phyloP scores from a whole-genome alignment of 495 filamentous ascomycete species.

The Aspergillus indologenus region DNA sequence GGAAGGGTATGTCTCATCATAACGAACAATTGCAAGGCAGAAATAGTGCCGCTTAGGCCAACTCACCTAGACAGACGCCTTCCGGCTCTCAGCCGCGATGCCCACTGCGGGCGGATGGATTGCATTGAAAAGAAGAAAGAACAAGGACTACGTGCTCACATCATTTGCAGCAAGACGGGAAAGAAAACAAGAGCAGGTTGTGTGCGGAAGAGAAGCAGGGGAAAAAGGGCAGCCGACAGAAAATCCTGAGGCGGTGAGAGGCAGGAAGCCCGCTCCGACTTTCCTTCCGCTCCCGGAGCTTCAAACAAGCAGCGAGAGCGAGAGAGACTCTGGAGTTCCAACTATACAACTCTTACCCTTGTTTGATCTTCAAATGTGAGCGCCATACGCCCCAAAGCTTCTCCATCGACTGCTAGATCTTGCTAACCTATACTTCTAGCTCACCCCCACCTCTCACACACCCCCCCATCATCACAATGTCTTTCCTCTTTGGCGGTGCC shows the following conservation, averaged over 20 bases:
- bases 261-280: slow-evolving; percentile 2
- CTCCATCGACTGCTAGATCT: neutral
- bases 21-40: slow-evolving; percentile 17
- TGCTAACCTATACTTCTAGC: neutral
- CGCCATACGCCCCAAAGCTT: neutral
- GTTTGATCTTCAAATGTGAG: slow-evolving; percentile 3
- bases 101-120: slow-evolving; percentile 36
- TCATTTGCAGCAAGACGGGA: slow-evolving; percentile 9
- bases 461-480: slow-evolving; percentile 60
- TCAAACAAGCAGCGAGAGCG: slow-evolving; percentile 4
- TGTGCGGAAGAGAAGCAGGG: slow-evolving; percentile 13
- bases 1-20: slow-evolving; percentile 53
- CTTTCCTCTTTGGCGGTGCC: slow-evolving; percentile 83
- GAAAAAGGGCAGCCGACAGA: slow-evolving; percentile 1
- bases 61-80: slow-evolving; percentile 38
- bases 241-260: slow-evolving; percentile 20
- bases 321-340: neutral
- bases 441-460: neutral
- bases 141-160: slow-evolving; percentile 19
- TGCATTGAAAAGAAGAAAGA: slow-evolving; percentile 29
- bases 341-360: neutral
- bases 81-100: slow-evolving; percentile 25
- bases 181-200: slow-evolving; percentile 18
- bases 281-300: slow-evolving; percentile 10
- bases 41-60: slow-evolving; percentile 11